Conservation (phyloP, 2,329 filamentous ascomycete species). For the Fusarium temperatum region DNA sequence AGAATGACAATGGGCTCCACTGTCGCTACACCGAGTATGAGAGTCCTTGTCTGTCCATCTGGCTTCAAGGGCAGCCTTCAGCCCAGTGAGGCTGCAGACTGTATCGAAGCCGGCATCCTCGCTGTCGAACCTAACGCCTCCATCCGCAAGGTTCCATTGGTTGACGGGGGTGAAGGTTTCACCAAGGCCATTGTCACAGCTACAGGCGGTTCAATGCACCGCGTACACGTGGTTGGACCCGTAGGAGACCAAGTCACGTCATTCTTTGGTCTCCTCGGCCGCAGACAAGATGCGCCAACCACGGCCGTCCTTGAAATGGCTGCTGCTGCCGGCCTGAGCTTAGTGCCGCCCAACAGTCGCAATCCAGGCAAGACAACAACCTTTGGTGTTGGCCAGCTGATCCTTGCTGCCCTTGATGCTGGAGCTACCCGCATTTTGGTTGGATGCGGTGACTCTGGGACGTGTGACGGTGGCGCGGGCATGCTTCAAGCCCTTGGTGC, state of each 20-base stretch:
- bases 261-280: constrained; percentile 56
- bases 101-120: constrained; percentile 59
- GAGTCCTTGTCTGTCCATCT: constrained; percentile 59
- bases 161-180: constrained; percentile 64
- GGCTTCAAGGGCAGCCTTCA: constrained; percentile 64
- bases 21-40: constrained; percentile 27
- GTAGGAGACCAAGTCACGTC: constrained; percentile 53
- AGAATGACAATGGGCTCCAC: background rate
- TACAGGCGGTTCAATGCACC: constrained; percentile 52
- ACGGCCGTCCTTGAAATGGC: constrained; percentile 64
- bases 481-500: constrained; percentile 64
- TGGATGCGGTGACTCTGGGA: constrained; percentile 64
- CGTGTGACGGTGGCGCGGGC: constrained; percentile 61
- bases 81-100: constrained; percentile 58
- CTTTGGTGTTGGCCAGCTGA: constrained; percentile 60
- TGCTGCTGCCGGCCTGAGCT: constrained; percentile 59
- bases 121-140: constrained; percentile 53
- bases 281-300: constrained; percentile 18
- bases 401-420: constrained; percentile 55
- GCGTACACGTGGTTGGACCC: constrained; percentile 54
- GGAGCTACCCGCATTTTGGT: constrained; percentile 58
- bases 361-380: constrained; percentile 60
- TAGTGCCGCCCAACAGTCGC: constrained; percentile 55
- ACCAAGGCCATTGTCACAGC: constrained; percentile 55
- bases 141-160: constrained; percentile 59